Evolutionary conservation across 306 rosid genomes (phyloP).

Genomic region (Pyrus bretschneideri): DNA sequence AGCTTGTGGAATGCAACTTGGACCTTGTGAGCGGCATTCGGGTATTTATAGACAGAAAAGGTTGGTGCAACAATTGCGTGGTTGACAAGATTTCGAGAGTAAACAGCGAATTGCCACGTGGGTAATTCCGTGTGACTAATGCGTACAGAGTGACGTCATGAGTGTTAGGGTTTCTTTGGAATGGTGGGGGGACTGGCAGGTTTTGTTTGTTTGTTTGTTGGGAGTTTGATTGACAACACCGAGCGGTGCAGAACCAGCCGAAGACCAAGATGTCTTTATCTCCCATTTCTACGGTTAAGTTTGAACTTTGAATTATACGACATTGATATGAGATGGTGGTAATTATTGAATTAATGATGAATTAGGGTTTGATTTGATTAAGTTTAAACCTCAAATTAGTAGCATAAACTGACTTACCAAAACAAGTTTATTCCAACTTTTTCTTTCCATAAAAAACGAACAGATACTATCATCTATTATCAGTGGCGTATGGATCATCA

Average conservation of each 20-base stretch:
- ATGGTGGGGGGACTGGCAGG: background rate
- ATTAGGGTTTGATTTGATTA: background rate
- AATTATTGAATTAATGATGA: too few species aligned
- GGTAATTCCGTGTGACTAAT: background rate
- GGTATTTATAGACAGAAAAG: slow-evolving; percentile 1
- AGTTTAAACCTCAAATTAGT: background rate
- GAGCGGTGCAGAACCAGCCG: too few species aligned
- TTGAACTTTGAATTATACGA: too few species aligned
- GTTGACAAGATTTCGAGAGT: background rate
- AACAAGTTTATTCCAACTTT: background rate
- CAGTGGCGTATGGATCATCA: too few species aligned
- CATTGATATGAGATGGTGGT: too few species aligned
- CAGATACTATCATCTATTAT: too few species aligned
- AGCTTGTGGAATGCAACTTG: background rate
- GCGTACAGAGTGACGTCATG: background rate
- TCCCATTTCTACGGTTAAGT: too few species aligned
- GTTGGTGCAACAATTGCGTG: background rate
- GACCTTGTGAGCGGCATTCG: background rate
- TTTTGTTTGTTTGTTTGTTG: background rate
- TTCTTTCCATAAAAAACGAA: too few species aligned
- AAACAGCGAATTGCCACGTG: background rate
- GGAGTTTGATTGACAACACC: too few species aligned
- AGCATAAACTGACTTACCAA: background rate
- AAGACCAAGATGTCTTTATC: too few species aligned
- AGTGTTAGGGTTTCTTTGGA: background rate